Conservation (phyloP, 1,284 basidiomycete genomes). For the Ganoderma lingzhi region DNA sequence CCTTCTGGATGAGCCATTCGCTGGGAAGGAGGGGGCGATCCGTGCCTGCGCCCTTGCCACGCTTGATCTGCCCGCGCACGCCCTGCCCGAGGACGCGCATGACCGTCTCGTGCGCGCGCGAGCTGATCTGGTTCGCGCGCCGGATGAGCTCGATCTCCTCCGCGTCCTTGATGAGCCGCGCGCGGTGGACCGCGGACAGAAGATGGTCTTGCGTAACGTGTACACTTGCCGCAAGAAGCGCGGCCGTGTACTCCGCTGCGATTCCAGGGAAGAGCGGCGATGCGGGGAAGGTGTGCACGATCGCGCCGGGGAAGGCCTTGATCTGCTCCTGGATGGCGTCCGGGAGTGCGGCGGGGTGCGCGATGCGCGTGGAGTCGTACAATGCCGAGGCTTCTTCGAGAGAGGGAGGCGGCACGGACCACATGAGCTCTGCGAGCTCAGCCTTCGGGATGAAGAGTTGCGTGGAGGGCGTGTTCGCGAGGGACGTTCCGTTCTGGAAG, state of each 20-base stretch:
- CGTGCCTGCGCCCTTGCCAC: slow-evolving; percentile 52
- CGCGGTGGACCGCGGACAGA: slow-evolving; percentile 76
- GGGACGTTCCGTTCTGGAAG: slow-evolving; percentile 58
- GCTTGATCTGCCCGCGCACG: slow-evolving; percentile 62
- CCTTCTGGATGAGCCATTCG: slow-evolving; percentile 89
- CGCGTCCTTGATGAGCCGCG: slow-evolving; percentile 80
- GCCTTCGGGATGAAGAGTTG: slow-evolving; percentile 82
- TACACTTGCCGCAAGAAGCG: slow-evolving; percentile 47
- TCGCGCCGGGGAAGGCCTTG: slow-evolving; percentile 63
- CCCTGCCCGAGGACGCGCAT: slow-evolving; percentile 89
- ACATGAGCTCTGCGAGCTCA: slow-evolving; percentile 80
- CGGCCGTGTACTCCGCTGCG: slow-evolving; percentile 49
- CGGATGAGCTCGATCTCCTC: slow-evolving; percentile 79
- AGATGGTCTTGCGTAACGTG: slow-evolving; percentile 66
- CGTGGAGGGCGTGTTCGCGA: slow-evolving; percentile 55
- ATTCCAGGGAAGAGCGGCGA: slow-evolving; percentile 65
- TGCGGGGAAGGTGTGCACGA: slow-evolving; percentile 71
- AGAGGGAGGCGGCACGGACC: slow-evolving; percentile 86
- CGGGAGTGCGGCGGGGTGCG: slow-evolving; percentile 58
- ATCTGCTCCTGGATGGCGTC: slow-evolving; percentile 60
- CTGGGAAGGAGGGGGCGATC: slow-evolving; percentile 68
- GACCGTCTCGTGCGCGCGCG: slow-evolving; percentile 86
- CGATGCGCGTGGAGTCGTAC: slow-evolving; percentile 67
- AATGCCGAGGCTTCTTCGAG: slow-evolving; percentile 60
- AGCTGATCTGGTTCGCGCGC: slow-evolving; percentile 85